phyloP scores from a whole-genome alignment of 352 stramenopile species.

The Thalassiosira mediterranea region DNA sequence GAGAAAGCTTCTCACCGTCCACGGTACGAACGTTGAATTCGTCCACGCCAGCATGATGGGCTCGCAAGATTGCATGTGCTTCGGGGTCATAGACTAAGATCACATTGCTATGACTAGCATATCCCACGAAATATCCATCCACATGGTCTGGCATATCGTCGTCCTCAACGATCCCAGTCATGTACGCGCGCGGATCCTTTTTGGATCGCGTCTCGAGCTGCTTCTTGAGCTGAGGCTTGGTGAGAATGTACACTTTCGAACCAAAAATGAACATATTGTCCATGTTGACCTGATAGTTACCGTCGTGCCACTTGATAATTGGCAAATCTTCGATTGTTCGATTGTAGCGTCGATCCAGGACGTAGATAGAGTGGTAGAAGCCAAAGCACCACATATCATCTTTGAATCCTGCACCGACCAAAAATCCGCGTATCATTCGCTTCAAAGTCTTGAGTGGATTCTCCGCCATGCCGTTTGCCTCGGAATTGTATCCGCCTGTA shows the following conservation, averaged over 20 bases:
- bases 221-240: constrained; percentile 4
- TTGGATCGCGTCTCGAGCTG: constrained; percentile 10
- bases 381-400: constrained; percentile 26
- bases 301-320: constrained; percentile 6
- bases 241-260: constrained; percentile 13
- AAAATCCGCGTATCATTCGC: neutral
- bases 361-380: neutral
- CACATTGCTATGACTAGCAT: constrained; percentile 1
- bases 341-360: constrained; percentile 15
- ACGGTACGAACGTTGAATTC: neutral
- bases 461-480: constrained; percentile 28
- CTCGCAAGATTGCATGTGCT: constrained; percentile 1
- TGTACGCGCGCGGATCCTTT: constrained; percentile 6
- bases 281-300: constrained; percentile 2
- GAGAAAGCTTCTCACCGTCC: neutral
- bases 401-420: constrained; percentile 8
- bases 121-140: constrained; percentile 25
- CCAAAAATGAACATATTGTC: constrained; percentile 11
- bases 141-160: constrained; percentile 9
- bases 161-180: neutral
- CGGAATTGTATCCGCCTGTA: constrained; percentile 26
- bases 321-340: constrained; percentile 6
- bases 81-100: constrained; percentile 7
- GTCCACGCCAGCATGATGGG: constrained; percentile 16
- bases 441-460: constrained; percentile 25